Base-by-base conservation (phyloP, 106 monocot genomes). In the Dendrobium chrysotoxum region DNA sequence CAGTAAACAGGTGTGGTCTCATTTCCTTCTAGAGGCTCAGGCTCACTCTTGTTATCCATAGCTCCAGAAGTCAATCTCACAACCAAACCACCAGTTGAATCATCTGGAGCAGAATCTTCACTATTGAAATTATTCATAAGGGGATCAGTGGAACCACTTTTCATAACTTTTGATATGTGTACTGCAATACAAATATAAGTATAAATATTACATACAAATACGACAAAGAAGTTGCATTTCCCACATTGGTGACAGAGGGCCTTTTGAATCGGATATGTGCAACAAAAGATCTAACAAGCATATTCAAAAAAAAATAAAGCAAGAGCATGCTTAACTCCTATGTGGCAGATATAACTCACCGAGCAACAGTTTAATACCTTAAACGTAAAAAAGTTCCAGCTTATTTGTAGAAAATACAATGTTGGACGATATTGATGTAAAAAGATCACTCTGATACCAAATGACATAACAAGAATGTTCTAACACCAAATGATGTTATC, bases 11-110 rank as follows among this genome's bases (percentile, higher is more conserved):
- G 12, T 26, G 12, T 28, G 47, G 26, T 28, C 76, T 11, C 23
- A 16, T 47, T 46, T 26, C 3, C 76, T 25, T 76, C 42, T 26
- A 76, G 5, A 76, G 21, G 76, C 47, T 76, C 46, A 76, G 47
- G 11, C 76, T 76, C 47, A 28, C 11, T 76, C 46, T 76, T 46
- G 76, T 20, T 47, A 75, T 75, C 72, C 31, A 10, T 30, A 70
- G 12, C 31, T 74, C 0, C 73, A 74, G 73, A 74, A 74, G 40
- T 17, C 40, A 41, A 41, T 16, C 20, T 5, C 5, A 8, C 73
- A 74, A 28, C 15, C 73, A 74, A 41, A 41, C 0, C 73, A 28
- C 38, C 38, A 39, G 31, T 13, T 40, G 40, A 74, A 40, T 40
- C 40, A 74, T 40, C 41, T 16, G 40, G 45, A 28, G 26, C 26